A percentile compares a stretch with the other conserved stretches of the same genome.
Conservation (phyloP, 1,284 basidiomycete genomes). For the Fomitopsis betulina region DNA sequence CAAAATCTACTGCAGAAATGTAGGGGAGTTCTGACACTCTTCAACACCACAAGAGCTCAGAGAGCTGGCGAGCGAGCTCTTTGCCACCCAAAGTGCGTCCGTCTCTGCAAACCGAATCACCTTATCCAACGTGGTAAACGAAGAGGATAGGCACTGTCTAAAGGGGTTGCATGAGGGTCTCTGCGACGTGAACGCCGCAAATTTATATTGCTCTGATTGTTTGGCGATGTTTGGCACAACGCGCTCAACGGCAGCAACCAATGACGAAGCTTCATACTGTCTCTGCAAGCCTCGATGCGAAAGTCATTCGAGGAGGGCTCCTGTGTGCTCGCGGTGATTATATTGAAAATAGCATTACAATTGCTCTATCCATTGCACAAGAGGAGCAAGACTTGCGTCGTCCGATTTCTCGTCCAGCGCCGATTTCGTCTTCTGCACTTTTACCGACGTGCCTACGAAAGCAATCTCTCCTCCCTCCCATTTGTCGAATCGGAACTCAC, state of each 20-base stretch:
- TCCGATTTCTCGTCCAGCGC: slow-evolving; percentile 29
- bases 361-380: slow-evolving; percentile 50
- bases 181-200: slow-evolving; percentile 5
- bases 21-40: slow-evolving; percentile 76
- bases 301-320: no score
- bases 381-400: slow-evolving; percentile 31
- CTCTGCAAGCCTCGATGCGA: neutral
- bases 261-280: neutral
- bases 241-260: neutral
- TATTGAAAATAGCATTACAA: slow-evolving; percentile 20
- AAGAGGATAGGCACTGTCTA: slow-evolving; percentile 73
- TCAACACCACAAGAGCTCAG: slow-evolving; percentile 39
- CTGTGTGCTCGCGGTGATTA: neutral
- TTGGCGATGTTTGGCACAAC: slow-evolving; percentile 9
- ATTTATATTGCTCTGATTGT: slow-evolving; percentile 10
- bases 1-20: slow-evolving; percentile 26
- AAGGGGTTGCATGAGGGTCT: slow-evolving; percentile 50
- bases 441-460: slow-evolving; percentile 58
- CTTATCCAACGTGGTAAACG: slow-evolving; percentile 43
- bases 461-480: slow-evolving; percentile 77
- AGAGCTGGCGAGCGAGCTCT: slow-evolving; percentile 50
- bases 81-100: slow-evolving; percentile 42
- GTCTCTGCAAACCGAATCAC: slow-evolving; percentile 77
- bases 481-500: slow-evolving; percentile 61
- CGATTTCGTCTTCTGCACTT: slow-evolving; percentile 29